Base-by-base conservation (phyloP, 306 rosid species). In the Castanea mollissima region DNA sequence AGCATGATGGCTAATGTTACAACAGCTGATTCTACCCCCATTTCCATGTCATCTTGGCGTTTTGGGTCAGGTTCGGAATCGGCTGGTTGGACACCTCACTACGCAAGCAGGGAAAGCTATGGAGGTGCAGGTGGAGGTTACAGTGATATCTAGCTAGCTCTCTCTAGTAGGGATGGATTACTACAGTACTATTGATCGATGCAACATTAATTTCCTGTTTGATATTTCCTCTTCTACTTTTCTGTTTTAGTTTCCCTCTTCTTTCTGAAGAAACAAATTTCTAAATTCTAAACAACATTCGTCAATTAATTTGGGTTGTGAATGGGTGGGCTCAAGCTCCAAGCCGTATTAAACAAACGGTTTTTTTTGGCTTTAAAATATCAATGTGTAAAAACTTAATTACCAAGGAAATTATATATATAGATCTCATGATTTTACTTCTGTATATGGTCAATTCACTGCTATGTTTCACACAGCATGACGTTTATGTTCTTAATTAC, bases 11-110 rank as follows among this genome's bases (percentile, higher is more conserved):
- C 74, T 25, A 52, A 23, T 59, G 10, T 70, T 29, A 60, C 72
- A 0, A 76, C 84, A 20, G 29, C 82, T 20, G 84, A 46, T 19
- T 52, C 54, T 31, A 75, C 85, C 2, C 80, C 87, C 20, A 20
- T 68, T 27, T 71, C 69, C 79, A 77, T 83, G 29, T 79, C 83
- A 23, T 65, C 73, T 67, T 1, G 70, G 79, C 69, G 59, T 51
- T 81, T 69, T 79, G 55, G 58, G 19, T 59, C 65, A 59, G 32
- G 23, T 23, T 59, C 65, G 5, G 65, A 27, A 23, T 23, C 65
- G 11, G 32, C 46, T 41, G 46, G 64, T 23, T 20, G 65, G 65
- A 59, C 65, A 59, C 14, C 65, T 59, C 25, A 59, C 12, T 23
- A 59, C 0, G 65, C 5, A 23, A 23, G 65, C 65, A 59, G 18